Evolutionary conservation across 1,139 yeast species (phyloP), one percentile per base, ranked within the genome.

Genomic region (Saccharomyces hybrid): DNA sequence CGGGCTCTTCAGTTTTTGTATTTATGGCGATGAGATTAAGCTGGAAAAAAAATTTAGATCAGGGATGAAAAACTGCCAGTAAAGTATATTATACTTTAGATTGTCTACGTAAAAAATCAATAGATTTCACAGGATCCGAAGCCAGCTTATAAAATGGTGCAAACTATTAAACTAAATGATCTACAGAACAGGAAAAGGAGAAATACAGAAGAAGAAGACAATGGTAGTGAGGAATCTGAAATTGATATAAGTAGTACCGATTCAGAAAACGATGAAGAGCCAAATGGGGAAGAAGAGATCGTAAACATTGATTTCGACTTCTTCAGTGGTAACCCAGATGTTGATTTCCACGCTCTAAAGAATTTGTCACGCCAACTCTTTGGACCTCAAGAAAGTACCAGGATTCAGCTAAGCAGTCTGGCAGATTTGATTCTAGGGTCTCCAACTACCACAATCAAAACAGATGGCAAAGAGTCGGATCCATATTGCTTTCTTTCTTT

Each of bases 231-330:
- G 25, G 85, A 82, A 56, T 83, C 89, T 0, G 91, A 85, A 61
- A 83, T 85, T 56, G 89, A 85, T 61, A 84, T 85, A 62, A 59
- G 64, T 50, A 63, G 64, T 42, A 82, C 87, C 2, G 88, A 71
- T 51, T 70, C 74, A 2, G 74, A 68, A 51, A 52, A 63, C 54
- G 68, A 70, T 47, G 71, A 68, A 4, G 73, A 70, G 58, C 76
- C 71, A 16, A 74, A 70, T 7, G 79, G 71, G 29, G 75, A 74
- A 48, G 79, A 81, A 59, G 95, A 88, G 59, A 76, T 84, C 51
- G 88, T 93, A 53, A 81, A 93, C 68, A 95, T 93, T 47, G 99
- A 93, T 70, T 93, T 93, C 70, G 99, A 93, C 69, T 93, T 85
- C 73, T 91, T 88, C 65, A 95, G 91, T 69, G 81, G 89, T 55